phyloP scores from a whole-genome alignment of 257 asterid genomes.

The Forsythia viridissima region DNA sequence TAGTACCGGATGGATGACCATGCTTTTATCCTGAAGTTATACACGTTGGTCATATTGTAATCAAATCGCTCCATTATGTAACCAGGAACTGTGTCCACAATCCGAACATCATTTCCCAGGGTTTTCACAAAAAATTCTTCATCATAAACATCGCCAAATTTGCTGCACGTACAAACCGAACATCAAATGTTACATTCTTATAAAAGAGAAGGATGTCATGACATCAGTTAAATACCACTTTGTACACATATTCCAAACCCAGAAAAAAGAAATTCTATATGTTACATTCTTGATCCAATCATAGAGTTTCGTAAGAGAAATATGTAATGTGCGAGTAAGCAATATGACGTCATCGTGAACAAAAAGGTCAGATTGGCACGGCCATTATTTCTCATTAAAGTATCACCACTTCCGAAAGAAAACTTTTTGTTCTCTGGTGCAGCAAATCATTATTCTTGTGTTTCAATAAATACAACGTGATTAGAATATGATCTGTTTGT shows the following conservation, averaged over 20 bases:
- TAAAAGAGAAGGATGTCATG: not conserved
- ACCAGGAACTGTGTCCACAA: conserved; percentile 67
- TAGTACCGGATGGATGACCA: conserved; percentile 83
- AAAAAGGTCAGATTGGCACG: not conserved
- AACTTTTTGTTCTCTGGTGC: not conserved
- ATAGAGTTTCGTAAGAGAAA: not conserved
- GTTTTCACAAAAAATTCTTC: conserved; percentile 75
- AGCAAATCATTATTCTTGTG: conserved; percentile 9
- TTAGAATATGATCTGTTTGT: not conserved
- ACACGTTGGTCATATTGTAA: conserved; percentile 77
- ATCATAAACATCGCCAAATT: conserved; percentile 84
- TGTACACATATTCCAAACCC: not conserved
- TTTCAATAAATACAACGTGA: not conserved
- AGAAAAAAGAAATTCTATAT: not conserved
- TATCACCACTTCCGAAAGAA: not conserved
- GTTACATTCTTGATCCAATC: not conserved
- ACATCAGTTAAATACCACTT: not conserved
- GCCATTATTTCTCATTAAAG: not conserved
- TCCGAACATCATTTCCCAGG: conserved; percentile 76
- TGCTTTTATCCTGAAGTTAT: conserved; percentile 92
- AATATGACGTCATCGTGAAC: not conserved
- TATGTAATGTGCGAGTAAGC: not conserved
- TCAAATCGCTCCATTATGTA: conserved; percentile 88
- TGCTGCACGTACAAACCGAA: conserved; percentile 51
- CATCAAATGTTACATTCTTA: not conserved